A percentile compares a stretch with the other conserved stretches of the same genome.
Evolutionary conservation across 83 land plant species (phyloP).

Genomic region (Isoetes engelmannii): DNA sequence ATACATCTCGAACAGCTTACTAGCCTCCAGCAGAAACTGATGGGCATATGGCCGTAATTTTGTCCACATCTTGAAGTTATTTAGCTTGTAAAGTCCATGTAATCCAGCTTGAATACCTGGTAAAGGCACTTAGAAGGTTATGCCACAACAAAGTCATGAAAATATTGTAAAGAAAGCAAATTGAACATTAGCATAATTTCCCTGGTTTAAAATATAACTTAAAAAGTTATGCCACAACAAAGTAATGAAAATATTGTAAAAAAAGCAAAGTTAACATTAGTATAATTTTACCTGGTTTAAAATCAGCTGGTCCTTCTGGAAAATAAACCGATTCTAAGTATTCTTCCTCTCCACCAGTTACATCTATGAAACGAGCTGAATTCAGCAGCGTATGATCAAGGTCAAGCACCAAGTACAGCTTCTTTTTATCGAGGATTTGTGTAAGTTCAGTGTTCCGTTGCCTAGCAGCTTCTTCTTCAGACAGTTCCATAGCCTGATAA

Average conservation of each 20-base stretch:
- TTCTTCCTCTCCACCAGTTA: background rate
- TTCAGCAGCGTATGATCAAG: constrained; percentile 22
- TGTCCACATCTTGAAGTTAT: constrained; percentile 6
- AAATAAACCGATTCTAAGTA: background rate
- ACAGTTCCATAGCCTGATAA: constrained; percentile 15
- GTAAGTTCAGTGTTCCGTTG: constrained; percentile 8
- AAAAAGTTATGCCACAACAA: too few relatives aligned
- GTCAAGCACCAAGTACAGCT: constrained; percentile 15
- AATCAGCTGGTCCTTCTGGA: constrained; percentile 1
- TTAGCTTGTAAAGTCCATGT: too few relatives aligned
- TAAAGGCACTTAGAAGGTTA: too few relatives aligned
- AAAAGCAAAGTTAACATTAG: too few relatives aligned
- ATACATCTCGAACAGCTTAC: constrained; percentile 13
- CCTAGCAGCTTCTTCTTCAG: constrained; percentile 9
- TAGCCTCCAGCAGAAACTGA: constrained; percentile 12
- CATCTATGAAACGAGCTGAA: constrained; percentile 8
- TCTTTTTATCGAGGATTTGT: constrained; percentile 8
- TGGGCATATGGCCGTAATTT: constrained; percentile 14
- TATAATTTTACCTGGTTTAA: too few relatives aligned
- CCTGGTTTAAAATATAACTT: too few relatives aligned
- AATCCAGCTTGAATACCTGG: too few relatives aligned
- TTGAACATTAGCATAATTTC: too few relatives aligned
- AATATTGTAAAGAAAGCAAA: too few relatives aligned
- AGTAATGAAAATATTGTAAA: too few relatives aligned
- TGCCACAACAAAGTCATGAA: too few relatives aligned